phyloP scores from a whole-genome alignment of 2,329 filamentous ascomycete species.

The Knufia fluminis region DNA sequence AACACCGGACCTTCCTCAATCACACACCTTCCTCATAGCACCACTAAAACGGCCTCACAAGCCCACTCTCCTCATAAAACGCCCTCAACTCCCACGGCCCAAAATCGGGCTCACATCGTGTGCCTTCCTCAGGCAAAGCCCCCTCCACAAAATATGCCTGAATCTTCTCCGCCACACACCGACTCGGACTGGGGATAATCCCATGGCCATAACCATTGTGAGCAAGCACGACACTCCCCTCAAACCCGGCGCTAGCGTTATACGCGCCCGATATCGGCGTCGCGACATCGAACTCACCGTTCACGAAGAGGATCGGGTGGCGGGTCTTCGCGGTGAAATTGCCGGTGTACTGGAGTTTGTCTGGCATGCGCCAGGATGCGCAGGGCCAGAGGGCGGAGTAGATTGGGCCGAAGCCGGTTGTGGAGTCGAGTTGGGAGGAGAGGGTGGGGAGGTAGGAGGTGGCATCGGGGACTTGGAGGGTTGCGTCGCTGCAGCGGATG shows the following conservation, averaged over 20 bases:
- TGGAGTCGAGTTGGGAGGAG: constrained; percentile 1
- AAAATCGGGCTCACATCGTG: constrained; percentile 25
- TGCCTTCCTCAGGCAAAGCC: constrained; percentile 27
- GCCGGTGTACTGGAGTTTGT: constrained; percentile 23
- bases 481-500: constrained; percentile 12
- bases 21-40: too few species aligned
- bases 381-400: constrained; percentile 13
- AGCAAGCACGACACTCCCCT: constrained; percentile 24
- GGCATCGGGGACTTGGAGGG: constrained; percentile 9
- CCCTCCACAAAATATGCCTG: constrained; percentile 30
- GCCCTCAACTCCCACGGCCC: constrained; percentile 8
- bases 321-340: constrained; percentile 22
- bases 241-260: constrained; percentile 22
- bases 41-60: too few species aligned
- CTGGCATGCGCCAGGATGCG: constrained; percentile 20
- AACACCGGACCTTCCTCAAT: too few species aligned
- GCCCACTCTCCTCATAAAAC: too few species aligned
- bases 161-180: constrained; percentile 26
- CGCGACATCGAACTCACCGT: constrained; percentile 22
- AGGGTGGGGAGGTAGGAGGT: neutral
- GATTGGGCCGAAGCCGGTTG: neutral
- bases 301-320: constrained; percentile 24
- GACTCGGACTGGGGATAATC: constrained; percentile 24
- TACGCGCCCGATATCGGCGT: constrained; percentile 23
- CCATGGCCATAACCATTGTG: constrained; percentile 20